Base-by-base conservation (phyloP, 2,329 filamentous ascomycete species). In the Alternaria sp. region DNA sequence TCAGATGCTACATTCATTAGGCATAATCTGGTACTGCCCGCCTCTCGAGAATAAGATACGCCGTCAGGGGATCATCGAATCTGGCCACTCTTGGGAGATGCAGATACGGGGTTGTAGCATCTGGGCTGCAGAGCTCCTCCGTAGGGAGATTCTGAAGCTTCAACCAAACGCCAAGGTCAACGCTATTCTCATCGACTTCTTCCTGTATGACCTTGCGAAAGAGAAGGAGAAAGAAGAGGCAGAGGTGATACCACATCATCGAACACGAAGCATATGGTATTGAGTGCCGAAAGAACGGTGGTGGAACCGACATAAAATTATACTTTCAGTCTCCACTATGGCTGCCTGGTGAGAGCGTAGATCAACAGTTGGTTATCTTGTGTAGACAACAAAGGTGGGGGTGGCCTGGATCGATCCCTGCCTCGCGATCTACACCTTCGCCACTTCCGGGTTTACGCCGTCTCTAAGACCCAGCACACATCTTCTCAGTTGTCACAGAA, bases 221-320 rank as follows among this genome's bases (percentile, higher is more conserved):
- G 90, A 93, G 73, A 78, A 91, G 75, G 94, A 98, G 78, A 72
- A 70, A 30, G 75, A 74, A 7, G 71, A 65, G 6, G 68, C 67
- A 24, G 76, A 73, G 51, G 69, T 72, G 41, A 86, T 93, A 62
- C 92, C 92, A 5, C 93, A 97, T 79, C 94, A 97, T 80, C 86
- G 94, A 65, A 97, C 94, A 43, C 87, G 94, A 75, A 96, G 93
- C 74, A 97, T 97, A 63, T 97, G 94, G 94, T 97, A 97, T 78
- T 97, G 32, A 57, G 44, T n/a, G n/a, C 38, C 22, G 36, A 16
- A 36, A 43, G 12, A n/a, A n/a, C 20, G 20, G 24, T 18, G 20
- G 26, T 22, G 38, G 14, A 14, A 22, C 7, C 18, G 34, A 41
- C n/a, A 36, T 9, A 22, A 18, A 36, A 47, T 32, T 24, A 32